phyloP scores from a whole-genome alignment of 2,329 filamentous ascomycete genomes.

The Exutisphaerella laricina region DNA sequence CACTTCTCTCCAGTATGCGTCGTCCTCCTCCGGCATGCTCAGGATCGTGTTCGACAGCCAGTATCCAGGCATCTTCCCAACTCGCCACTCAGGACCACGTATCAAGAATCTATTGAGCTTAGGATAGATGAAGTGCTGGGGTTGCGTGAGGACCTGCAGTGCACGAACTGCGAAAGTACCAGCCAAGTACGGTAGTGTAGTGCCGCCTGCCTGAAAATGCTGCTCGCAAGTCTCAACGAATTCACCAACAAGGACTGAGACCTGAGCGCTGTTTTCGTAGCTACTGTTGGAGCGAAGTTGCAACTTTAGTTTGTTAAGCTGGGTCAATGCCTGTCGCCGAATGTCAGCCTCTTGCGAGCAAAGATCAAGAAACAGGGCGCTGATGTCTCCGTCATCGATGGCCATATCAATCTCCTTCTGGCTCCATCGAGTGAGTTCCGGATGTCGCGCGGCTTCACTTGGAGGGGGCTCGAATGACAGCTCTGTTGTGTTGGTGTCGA shows the following conservation, averaged over 20 bases:
- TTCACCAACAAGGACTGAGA: constrained; percentile 76
- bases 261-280: constrained; percentile 68
- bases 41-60: constrained; percentile 67
- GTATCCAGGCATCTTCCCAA: constrained; percentile 50
- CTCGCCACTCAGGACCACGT: constrained; percentile 67
- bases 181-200: constrained; percentile 61
- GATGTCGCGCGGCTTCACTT: constrained; percentile 40
- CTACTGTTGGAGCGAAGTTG: constrained; percentile 58
- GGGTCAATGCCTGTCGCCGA: constrained; percentile 68
- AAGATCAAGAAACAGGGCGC: constrained; percentile 66
- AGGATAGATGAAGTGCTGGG: constrained; percentile 74
- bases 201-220: constrained; percentile 43
- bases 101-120: constrained; percentile 84
- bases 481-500: not conserved
- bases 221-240: constrained; percentile 62
- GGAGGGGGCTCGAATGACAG: constrained; percentile 33
- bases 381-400: constrained; percentile 69
- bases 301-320: constrained; percentile 57
- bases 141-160: constrained; percentile 65
- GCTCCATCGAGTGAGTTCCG: constrained; percentile 57
- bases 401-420: constrained; percentile 72
- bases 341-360: constrained; percentile 70
- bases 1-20: constrained; percentile 65
- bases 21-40: constrained; percentile 66
- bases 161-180: constrained; percentile 69